These are phyloP conservation scores for Balansia obtecta DNA, from an alignment of 2,329 filamentous ascomycete genomes.

Conservation along the genomic window DNA sequence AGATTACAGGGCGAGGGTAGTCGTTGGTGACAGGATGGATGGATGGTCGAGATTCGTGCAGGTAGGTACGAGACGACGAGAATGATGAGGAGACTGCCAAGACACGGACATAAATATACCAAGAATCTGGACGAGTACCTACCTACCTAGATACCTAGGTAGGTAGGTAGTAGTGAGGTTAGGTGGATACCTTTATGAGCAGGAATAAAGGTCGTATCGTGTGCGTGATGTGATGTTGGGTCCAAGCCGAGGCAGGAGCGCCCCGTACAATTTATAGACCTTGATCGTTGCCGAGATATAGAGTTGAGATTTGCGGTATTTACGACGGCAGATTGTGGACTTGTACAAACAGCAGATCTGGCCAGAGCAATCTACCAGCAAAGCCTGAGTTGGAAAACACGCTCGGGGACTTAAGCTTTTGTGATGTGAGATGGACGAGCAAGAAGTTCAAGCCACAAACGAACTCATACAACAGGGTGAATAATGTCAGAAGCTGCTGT, in stretches of 20 bases:
- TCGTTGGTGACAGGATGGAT: not conserved
- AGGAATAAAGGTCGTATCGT: not conserved
- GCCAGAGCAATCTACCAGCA: not conserved
- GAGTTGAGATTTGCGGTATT: not conserved
- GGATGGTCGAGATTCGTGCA: not conserved
- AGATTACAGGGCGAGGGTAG: not conserved
- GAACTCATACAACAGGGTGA: not conserved
- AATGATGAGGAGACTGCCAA: not conserved
- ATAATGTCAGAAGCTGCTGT: not conserved
- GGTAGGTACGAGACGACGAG: not conserved
- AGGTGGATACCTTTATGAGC: not conserved
- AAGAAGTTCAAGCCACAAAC: not conserved
- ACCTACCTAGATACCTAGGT: no score
- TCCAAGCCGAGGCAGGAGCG: not conserved
- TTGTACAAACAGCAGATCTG: not conserved
- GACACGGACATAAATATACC: not conserved
- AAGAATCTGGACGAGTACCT: not conserved
- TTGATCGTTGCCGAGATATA: not conserved
- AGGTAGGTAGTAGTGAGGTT: no score
- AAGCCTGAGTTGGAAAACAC: not conserved
- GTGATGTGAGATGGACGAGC: not conserved
- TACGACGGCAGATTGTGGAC: not conserved
- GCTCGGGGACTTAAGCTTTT: not conserved
- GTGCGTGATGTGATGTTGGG: not conserved
- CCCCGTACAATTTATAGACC: not conserved